These are phyloP conservation scores for Collybia nuda DNA, from an alignment of 768 basidiomycete species.

Conservation along the genomic window DNA sequence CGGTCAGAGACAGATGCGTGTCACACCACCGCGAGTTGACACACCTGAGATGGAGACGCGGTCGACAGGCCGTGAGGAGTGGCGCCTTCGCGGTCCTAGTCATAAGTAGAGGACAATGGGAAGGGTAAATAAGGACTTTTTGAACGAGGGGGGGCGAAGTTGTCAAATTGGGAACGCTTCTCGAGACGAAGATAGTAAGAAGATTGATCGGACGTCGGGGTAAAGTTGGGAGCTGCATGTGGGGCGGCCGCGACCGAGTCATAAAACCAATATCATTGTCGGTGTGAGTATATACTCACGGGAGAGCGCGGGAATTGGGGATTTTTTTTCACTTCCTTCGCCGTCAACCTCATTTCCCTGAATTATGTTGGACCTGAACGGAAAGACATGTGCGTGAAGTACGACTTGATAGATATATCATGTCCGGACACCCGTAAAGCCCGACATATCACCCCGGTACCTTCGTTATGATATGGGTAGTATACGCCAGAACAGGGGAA, in stretches of 20 bases:
- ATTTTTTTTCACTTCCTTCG: neutral
- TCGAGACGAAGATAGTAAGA: conserved; percentile 7
- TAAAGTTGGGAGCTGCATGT: neutral
- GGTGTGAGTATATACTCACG: conserved; percentile 16
- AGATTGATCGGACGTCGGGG: conserved; percentile 4
- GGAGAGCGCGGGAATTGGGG: conserved; percentile 15
- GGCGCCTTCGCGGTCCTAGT: neutral
- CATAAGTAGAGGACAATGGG: conserved; percentile 11
- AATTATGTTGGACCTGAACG: neutral
- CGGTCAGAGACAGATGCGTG: neutral
- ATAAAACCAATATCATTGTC: conserved; percentile 6
- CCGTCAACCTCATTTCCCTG: neutral
- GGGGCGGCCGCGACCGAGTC: conserved; percentile 12
- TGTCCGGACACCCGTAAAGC: conserved; percentile 4
- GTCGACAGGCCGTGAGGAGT: conserved; percentile 1
- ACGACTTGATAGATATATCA: conserved; percentile 1
- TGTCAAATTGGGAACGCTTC: conserved; percentile 6
- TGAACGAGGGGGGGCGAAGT: neutral
- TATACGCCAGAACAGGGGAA: conserved; percentile 14
- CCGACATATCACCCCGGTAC: neutral
- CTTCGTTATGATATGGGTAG: neutral
- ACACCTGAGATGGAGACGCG: neutral
- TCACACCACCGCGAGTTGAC: neutral
- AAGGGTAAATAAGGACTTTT: neutral
- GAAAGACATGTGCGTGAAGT: neutral